Evolutionary conservation across 495 filamentous ascomycete genomes (phyloP), one percentile per base, ranked within the genome.

Genomic region (Xylaria telfairii): DNA sequence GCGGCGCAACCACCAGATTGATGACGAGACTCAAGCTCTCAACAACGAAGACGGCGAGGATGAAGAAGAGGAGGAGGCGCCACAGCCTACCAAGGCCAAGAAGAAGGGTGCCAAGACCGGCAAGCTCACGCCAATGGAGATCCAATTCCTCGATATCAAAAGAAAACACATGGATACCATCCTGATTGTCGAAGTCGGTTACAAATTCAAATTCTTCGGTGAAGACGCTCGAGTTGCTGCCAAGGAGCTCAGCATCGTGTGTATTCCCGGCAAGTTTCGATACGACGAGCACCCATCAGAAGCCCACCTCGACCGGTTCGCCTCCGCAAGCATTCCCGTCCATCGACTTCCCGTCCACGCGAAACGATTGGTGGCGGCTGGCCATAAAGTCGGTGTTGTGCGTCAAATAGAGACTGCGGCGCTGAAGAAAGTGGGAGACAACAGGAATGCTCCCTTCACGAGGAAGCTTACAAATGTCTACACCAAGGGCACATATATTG

Each of bases 151-250:
- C 17, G 93, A 97, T 24, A 97, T 99, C 74, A 99, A 99, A 82
- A 86, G 89, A 66, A 93, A 95, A 72, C 88, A 98, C 78, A 90
- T 94, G 84, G 95, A 97, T 74, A 95, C 95, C 0, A 68, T 98
- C 10, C 81, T 99, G 47, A 89, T 97, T 3, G 89, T 98, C 24
- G 94, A 99, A 75, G 96, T 99, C 6, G 96, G 96, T 34, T 99
- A 99, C 79, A 99, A 99, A 79, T 99, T 96, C 83, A 88, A 91
- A 51, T 97, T 99, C 83, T 97, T 97, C 75, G 96, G 96, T n/a
- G 95, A 98, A 75, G 96, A 99, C 84, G 96, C 96, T 7, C 87
- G 94, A 67, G 87, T 90, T 67, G 96, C 96, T 19, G 92, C 94
- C 7, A 97, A 96, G 77, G 94, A 95, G 77, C 83, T 99, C 69